phyloP scores from a whole-genome alignment of 164 flowering plant species.

The Nelumbo lutea region DNA sequence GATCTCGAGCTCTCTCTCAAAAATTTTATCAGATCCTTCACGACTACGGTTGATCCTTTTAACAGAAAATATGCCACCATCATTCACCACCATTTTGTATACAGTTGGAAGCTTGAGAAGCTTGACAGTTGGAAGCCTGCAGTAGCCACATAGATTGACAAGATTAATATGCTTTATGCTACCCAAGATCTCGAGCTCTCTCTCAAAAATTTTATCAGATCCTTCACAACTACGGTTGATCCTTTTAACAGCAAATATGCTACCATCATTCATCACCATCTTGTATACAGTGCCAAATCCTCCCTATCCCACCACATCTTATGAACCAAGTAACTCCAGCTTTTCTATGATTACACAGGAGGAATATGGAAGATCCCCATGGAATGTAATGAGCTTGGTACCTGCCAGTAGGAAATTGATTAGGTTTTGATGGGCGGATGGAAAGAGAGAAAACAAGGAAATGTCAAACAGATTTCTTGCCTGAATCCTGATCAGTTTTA shows the following conservation, averaged over 20 bases:
- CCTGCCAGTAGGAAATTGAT: constrained; percentile 32
- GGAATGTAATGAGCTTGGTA: constrained; percentile 83
- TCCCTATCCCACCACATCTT: constrained; percentile 90
- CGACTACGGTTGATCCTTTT: constrained; percentile 75
- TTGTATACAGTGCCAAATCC: constrained; percentile 94
- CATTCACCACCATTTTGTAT: constrained; percentile 92
- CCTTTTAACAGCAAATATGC: constrained; percentile 86
- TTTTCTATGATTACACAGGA: constrained; percentile 81
- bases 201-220: constrained; percentile 77
- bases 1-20: constrained; percentile 89
- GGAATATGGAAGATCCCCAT: constrained; percentile 91
- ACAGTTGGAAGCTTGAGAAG: constrained; percentile 41
- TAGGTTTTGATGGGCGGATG: not conserved
- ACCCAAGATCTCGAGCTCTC: constrained; percentile 90
- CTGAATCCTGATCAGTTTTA: constrained; percentile 49
- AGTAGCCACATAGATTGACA: constrained; percentile 84
- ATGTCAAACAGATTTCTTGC: constrained; percentile 18
- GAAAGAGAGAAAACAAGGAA: not conserved
- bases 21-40: constrained; percentile 78
- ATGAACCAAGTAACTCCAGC: constrained; percentile 77
- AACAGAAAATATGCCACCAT: constrained; percentile 82
- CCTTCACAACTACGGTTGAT: constrained; percentile 78
- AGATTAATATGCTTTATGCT: constrained; percentile 91
- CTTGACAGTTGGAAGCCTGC: constrained; percentile 73
- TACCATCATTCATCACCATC: constrained; percentile 93